phyloP scores from a whole-genome alignment of 345 rosid genomes.

The Bruguiera parviflora region DNA sequence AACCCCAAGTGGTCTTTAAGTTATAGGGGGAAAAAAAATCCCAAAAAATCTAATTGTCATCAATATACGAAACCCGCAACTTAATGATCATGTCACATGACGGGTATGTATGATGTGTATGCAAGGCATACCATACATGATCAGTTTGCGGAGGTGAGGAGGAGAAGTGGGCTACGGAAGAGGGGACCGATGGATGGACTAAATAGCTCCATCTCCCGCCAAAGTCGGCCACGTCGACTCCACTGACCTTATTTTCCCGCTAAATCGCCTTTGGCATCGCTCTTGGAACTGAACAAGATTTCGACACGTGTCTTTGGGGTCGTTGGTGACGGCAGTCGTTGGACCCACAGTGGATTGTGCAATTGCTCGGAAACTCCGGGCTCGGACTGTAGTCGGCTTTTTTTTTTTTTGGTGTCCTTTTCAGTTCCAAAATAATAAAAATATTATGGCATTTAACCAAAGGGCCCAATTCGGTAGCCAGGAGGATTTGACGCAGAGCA shows the following conservation, averaged over 20 bases:
- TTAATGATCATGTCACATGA: too few relatives aligned
- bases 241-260: constrained; percentile 35
- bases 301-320: constrained; percentile 15
- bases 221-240: constrained; percentile 25
- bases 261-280: constrained; percentile 3
- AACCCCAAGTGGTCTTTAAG: too few relatives aligned
- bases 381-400: neutral
- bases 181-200: constrained; percentile 17
- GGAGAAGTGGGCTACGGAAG: constrained; percentile 28
- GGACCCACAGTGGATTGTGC: neutral
- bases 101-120: too few relatives aligned
- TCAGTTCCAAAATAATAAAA: too few relatives aligned
- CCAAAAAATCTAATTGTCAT: too few relatives aligned
- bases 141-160: neutral
- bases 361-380: constrained; percentile 10
- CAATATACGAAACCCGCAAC: too few relatives aligned
- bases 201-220: constrained; percentile 46
- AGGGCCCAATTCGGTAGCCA: too few relatives aligned
- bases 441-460: too few relatives aligned
- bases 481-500: too few relatives aligned
- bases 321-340: too few relatives aligned
- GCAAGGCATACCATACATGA: neutral
- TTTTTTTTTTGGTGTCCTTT: too few relatives aligned
- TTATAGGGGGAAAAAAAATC: too few relatives aligned
- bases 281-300: neutral